Percentiles rank a stretch among this genome's conserved stretches.
These are phyloP conservation scores for Kappamyces sp. DNA, from an alignment of 192 early-diverging fungal genomes.

Conservation along the genomic window DNA sequence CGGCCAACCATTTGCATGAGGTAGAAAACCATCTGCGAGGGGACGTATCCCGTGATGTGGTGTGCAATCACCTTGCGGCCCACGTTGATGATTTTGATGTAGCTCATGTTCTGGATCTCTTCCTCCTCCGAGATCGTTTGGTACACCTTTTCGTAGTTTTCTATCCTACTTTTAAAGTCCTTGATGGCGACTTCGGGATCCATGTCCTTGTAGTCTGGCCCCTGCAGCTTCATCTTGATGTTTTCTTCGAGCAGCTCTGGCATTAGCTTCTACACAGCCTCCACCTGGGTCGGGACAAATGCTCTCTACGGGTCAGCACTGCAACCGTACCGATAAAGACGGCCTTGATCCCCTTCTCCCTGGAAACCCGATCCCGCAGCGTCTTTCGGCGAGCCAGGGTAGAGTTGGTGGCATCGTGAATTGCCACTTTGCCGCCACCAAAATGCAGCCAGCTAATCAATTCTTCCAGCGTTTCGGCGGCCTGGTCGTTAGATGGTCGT, in stretches of 20 bases:
- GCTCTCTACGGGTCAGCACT: constrained; percentile 49
- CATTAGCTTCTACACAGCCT: too few relatives aligned
- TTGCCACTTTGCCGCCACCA: constrained; percentile 76
- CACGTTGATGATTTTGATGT: constrained; percentile 94
- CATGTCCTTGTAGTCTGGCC: constrained; percentile 91
- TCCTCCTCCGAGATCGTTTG: constrained; percentile 75
- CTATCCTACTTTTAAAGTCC: constrained; percentile 80
- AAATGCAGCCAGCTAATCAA: constrained; percentile 80
- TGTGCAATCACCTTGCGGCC: constrained; percentile 92
- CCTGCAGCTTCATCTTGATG: constrained; percentile 81
- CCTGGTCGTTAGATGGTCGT: background rate
- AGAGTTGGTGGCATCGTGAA: constrained; percentile 92
- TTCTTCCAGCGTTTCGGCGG: constrained; percentile 77
- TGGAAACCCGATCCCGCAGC: constrained; percentile 25
- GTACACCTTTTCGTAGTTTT: constrained; percentile 93
- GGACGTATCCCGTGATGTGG: constrained; percentile 89
- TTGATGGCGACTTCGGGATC: constrained; percentile 71
- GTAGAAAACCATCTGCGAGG: constrained; percentile 93
- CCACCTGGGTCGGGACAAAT: constrained; percentile 67
- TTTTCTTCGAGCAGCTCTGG: constrained; percentile 67
- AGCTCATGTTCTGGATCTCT: constrained; percentile 66
- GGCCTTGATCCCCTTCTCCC: constrained; percentile 24
- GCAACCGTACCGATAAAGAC: constrained; percentile 33
- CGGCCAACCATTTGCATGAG: constrained; percentile 81
- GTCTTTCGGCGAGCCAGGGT: constrained; percentile 67